Conservation (phyloP, 495 filamentous ascomycete genomes). For the Paragyromitra xinjiangensis region DNA sequence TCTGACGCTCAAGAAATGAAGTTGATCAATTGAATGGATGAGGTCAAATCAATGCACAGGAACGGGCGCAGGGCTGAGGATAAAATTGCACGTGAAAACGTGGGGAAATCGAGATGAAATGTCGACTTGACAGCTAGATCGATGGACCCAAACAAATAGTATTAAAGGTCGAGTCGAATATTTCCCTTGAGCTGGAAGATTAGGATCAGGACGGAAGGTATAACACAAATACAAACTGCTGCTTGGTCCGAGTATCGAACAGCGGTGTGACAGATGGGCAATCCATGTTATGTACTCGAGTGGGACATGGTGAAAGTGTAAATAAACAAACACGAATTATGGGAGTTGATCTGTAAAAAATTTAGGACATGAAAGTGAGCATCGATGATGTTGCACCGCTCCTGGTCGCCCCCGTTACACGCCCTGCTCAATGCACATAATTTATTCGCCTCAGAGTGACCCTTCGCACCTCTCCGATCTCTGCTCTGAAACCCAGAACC, state of each 20-base stretch:
- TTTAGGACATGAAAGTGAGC: conserved; percentile 22
- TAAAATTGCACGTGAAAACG: conserved; percentile 48
- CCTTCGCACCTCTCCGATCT: conserved; percentile 43
- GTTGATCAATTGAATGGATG: neutral
- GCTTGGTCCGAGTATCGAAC: conserved; percentile 3
- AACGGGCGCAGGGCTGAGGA: conserved; percentile 44
- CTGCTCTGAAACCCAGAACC: conserved; percentile 46
- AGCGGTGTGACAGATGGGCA: neutral
- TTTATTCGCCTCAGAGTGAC: conserved; percentile 43
- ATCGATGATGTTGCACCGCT: conserved; percentile 35
- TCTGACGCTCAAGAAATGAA: conserved; percentile 9
- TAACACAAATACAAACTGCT: conserved; percentile 8
- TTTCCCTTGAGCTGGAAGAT: neutral
- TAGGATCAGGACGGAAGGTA: conserved; percentile 16
- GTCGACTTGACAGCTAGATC: conserved; percentile 21
- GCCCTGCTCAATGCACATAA: conserved; percentile 31
- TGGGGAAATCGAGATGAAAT: conserved; percentile 49
- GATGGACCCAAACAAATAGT: conserved; percentile 18
- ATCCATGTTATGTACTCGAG: conserved; percentile 4
- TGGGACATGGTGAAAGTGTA: conserved; percentile 15
- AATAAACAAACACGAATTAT: conserved; percentile 25
- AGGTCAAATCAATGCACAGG: conserved; percentile 8
- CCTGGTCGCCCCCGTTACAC: conserved; percentile 30
- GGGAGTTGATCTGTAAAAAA: conserved; percentile 21
- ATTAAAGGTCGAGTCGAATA: conserved; percentile 8